Evolutionary conservation across 371 early-diverging fungal genomes (phyloP).

Genomic region (Rhizopus microsporus): DNA sequence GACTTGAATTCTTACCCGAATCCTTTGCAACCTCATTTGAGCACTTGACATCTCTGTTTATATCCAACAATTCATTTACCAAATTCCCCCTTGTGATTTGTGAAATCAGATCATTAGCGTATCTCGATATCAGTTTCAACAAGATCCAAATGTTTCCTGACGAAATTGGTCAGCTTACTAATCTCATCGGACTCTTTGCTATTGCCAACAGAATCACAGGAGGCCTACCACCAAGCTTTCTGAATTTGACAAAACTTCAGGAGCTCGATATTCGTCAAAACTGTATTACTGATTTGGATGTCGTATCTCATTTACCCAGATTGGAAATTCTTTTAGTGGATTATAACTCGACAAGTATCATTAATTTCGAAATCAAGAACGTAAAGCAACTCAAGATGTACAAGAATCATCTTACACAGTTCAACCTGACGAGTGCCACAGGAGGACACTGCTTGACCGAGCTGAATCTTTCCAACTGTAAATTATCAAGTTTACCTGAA

Average conservation of each 20-base stretch:
- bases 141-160: conserved; percentile 75
- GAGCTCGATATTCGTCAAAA: conserved; percentile 81
- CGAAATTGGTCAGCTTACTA: conserved; percentile 65
- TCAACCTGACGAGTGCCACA: conserved; percentile 27
- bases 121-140: conserved; percentile 86
- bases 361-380: conserved; percentile 47
- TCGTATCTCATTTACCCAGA: conserved; percentile 54
- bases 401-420: conserved; percentile 66
- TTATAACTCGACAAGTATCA: conserved; percentile 67
- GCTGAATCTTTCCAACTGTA: conserved; percentile 74
- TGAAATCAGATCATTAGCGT: conserved; percentile 55
- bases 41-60: conserved; percentile 63
- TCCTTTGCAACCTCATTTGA: conserved; percentile 58
- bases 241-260: conserved; percentile 57
- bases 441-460: conserved; percentile 35
- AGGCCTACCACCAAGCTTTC: conserved; percentile 62
- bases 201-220: conserved; percentile 77
- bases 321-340: conserved; percentile 67
- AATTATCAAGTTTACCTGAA: conserved; percentile 72
- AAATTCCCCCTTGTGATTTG: conserved; percentile 50
- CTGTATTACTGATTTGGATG: conserved; percentile 63
- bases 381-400: conserved; percentile 52
- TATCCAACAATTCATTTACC: conserved; percentile 80
- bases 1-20: conserved; percentile 65
- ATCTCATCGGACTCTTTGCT: conserved; percentile 61